phyloP scores from a whole-genome alignment of 805 yeast species.

The Grigorovia transvaalensis region DNA sequence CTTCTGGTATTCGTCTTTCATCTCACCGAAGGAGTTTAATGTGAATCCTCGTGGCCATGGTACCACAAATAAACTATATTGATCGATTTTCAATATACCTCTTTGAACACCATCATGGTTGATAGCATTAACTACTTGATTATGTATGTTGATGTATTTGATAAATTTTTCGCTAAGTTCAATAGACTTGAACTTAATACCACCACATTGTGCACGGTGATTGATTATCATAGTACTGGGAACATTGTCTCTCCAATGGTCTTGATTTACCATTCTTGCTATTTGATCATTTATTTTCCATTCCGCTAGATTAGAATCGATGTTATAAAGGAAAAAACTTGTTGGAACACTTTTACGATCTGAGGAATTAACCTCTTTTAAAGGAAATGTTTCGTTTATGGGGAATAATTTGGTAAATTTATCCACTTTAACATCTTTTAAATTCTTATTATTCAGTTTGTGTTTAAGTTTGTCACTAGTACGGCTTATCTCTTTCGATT shows the following conservation, averaged over 20 bases:
- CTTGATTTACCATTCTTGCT: slow-evolving; percentile 22
- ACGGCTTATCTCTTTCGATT: not conserved
- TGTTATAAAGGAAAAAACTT: slow-evolving; percentile 67
- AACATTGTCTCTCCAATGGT: slow-evolving; percentile 15
- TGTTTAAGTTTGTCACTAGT: not conserved
- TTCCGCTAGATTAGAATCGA: slow-evolving; percentile 57
- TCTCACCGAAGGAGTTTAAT: slow-evolving; percentile 16
- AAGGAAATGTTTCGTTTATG: slow-evolving; percentile 45
- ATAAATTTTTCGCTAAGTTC: slow-evolving; percentile 10
- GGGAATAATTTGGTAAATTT: slow-evolving; percentile 57
- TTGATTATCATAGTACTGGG: slow-evolving; percentile 15
- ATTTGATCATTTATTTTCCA: slow-evolving; percentile 46
- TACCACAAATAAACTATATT: slow-evolving; percentile 11
- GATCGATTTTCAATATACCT: slow-evolving; percentile 16
- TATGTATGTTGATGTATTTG: slow-evolving; percentile 1
- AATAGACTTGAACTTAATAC: slow-evolving; percentile 14
- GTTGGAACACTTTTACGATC: slow-evolving; percentile 29
- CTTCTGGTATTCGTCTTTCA: slow-evolving; percentile 14
- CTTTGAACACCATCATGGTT: slow-evolving; percentile 3
- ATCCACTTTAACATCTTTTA: not conserved
- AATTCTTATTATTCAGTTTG: not conserved
- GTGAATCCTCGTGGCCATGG: slow-evolving; percentile 17
- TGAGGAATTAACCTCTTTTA: not conserved
- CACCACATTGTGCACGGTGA: slow-evolving; percentile 22
- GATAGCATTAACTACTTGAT: slow-evolving; percentile 3